Evolutionary conservation across 2,329 filamentous ascomycete species (phyloP).

Genomic region (Beauveria asiatica): DNA sequence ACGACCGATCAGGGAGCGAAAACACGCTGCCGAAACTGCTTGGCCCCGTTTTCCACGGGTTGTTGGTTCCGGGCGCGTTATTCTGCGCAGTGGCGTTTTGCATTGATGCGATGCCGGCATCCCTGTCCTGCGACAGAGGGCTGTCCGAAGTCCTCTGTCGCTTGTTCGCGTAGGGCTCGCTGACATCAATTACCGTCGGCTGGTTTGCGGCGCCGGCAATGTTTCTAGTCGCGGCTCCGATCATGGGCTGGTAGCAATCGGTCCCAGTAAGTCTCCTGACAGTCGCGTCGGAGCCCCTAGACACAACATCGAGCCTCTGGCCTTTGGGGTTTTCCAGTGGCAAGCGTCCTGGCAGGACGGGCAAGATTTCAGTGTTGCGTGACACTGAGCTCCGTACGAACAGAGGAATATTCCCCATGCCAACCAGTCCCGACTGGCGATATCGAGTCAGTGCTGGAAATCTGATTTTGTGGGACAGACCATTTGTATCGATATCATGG

Average conservation of each 20-base stretch:
- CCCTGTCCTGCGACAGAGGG: slow-evolving; percentile 14
- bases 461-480: slow-evolving; percentile 27
- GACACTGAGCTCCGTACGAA: slow-evolving; percentile 38
- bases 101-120: background rate
- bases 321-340: slow-evolving; percentile 29
- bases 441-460: slow-evolving; percentile 29
- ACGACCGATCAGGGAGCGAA: slow-evolving; percentile 24
- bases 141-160: slow-evolving; percentile 23
- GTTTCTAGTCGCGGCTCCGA: slow-evolving; percentile 26
- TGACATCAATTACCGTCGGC: background rate
- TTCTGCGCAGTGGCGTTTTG: background rate
- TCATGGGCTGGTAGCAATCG: slow-evolving; percentile 25
- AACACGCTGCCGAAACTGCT: background rate
- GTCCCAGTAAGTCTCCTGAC: slow-evolving; percentile 13
- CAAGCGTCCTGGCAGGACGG: slow-evolving; percentile 36
- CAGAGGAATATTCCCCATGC: slow-evolving; percentile 35
- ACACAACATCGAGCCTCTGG: background rate
- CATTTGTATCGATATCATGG: slow-evolving; percentile 62
- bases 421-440: slow-evolving; percentile 20
- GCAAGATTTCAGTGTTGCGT: slow-evolving; percentile 29
- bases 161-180: slow-evolving; percentile 19
- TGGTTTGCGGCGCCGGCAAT: slow-evolving; percentile 14
- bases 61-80: background rate
- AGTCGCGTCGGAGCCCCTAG: slow-evolving; percentile 1
- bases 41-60: slow-evolving; percentile 23